Evolutionary conservation across 2,329 filamentous ascomycete species (phyloP).

Genomic region (Fusarium xylarioides): DNA sequence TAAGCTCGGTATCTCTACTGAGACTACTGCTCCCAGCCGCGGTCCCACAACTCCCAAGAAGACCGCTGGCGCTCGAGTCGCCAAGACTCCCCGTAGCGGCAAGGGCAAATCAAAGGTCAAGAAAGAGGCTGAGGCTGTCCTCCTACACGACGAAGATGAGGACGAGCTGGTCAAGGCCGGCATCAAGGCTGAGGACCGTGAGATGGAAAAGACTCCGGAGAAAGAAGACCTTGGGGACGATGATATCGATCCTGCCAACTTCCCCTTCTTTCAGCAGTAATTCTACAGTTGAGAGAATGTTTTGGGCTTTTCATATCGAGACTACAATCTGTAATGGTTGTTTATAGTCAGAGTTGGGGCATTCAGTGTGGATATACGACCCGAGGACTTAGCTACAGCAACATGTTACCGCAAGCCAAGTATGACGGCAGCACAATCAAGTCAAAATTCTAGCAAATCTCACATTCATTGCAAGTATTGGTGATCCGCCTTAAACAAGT

Average conservation of each 20-base stretch:
- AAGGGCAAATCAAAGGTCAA: conserved; percentile 37
- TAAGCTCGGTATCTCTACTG: conserved; percentile 53
- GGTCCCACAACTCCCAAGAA: conserved; percentile 38
- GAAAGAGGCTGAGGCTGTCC: conserved; percentile 32
- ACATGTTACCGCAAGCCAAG: conserved; percentile 4
- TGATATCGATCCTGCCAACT: neutral
- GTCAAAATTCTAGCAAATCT: neutral
- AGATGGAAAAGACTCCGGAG: conserved; percentile 32
- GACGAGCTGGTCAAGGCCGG: conserved; percentile 21
- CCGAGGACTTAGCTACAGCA: conserved; percentile 3
- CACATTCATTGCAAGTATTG: accelerated
- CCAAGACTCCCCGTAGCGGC: conserved; percentile 44
- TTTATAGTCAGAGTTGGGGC: neutral
- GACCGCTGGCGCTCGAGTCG: conserved; percentile 39
- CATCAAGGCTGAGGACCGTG: conserved; percentile 31
- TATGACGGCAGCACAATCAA: conserved; percentile 9
- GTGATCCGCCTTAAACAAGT: neutral
- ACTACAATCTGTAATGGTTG: neutral
- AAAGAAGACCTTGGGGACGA: conserved; percentile 14
- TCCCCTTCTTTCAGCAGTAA: conserved; percentile 16
- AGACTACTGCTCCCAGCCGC: conserved; percentile 23
- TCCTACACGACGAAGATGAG: conserved; percentile 18
- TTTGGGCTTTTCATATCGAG: too few species aligned
- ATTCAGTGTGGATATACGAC: conserved; percentile 3
- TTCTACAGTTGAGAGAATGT: neutral